Percentiles rank a stretch among this genome's conserved stretches.
These are phyloP conservation scores for Saccharomycopsis sp. DNA, from an alignment of 805 yeast species.

Conservation along the genomic window DNA sequence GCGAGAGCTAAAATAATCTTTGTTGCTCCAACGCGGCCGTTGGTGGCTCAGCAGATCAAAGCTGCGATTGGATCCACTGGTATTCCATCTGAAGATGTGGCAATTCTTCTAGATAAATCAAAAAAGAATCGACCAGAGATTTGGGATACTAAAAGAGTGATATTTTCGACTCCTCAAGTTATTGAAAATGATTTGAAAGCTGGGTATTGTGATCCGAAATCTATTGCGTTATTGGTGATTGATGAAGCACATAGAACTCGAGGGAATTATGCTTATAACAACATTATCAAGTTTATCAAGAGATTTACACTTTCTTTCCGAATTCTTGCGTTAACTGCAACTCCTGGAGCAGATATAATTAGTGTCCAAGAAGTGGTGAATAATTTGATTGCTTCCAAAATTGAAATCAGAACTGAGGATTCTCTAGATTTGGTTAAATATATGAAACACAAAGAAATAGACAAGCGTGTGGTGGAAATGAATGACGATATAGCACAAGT, in stretches of 20 bases:
- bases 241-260: slow-evolving; percentile 96
- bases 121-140: slow-evolving; percentile 60
- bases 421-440: slow-evolving; percentile 75
- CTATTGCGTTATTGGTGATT: slow-evolving; percentile 66
- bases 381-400: slow-evolving; percentile 63
- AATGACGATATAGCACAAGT: slow-evolving; percentile 50
- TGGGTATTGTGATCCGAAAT: slow-evolving; percentile 72
- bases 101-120: slow-evolving; percentile 60
- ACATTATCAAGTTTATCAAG: slow-evolving; percentile 62
- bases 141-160: slow-evolving; percentile 74
- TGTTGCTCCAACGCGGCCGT: slow-evolving; percentile 95
- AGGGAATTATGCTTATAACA: slow-evolving; percentile 83
- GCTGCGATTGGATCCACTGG: slow-evolving; percentile 89
- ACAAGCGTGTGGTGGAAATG: slow-evolving; percentile 48
- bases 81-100: slow-evolving; percentile 66
- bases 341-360: slow-evolving; percentile 85
- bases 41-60: slow-evolving; percentile 92
- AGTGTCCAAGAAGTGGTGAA: slow-evolving; percentile 81
- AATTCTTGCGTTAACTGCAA: slow-evolving; percentile 85
- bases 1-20: slow-evolving; percentile 72
- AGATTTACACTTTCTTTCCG: slow-evolving; percentile 63
- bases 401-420: slow-evolving; percentile 82
- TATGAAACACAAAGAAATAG: slow-evolving; percentile 61
- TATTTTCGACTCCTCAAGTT: slow-evolving; percentile 94
- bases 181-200: slow-evolving; percentile 80